Evolutionary conservation across 163 green algal genomes (phyloP).

Genomic region (Chloroidium sp.): DNA sequence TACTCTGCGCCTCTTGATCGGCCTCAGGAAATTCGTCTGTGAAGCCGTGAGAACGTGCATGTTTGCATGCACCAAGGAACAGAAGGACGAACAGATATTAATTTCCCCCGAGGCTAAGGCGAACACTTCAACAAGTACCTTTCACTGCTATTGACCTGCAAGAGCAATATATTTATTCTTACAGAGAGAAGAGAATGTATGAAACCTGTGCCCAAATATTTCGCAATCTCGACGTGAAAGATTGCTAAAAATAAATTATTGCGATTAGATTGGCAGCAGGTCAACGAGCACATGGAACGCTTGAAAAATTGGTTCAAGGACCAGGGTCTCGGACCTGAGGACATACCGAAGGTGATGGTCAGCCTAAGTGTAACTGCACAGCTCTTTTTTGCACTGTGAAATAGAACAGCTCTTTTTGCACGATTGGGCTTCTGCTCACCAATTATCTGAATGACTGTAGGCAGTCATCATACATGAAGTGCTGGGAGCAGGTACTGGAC

Average conservation of each 20-base stretch:
- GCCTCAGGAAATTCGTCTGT: no score
- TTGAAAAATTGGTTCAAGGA: conserved; percentile 25
- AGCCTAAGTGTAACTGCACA: neutral
- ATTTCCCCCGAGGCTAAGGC: no score
- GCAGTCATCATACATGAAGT: conserved; percentile 39
- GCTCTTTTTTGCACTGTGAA: neutral
- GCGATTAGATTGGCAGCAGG: no score
- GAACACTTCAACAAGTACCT: neutral
- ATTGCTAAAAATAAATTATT: no score
- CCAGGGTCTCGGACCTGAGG: conserved; percentile 18
- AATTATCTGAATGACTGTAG: neutral
- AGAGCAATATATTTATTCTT: no score
- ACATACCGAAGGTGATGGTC: conserved; percentile 16
- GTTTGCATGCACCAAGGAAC: no score
- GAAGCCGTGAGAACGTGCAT: no score
- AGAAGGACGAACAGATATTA: no score
- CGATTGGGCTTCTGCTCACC: no score
- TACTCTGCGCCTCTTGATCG: no score
- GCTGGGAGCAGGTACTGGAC: neutral
- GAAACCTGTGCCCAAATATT: neutral
- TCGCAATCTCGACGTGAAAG: neutral
- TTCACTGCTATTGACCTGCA: neutral
- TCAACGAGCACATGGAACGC: conserved; percentile 1
- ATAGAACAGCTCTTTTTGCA: neutral
- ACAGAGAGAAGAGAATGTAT: neutral